A percentile compares a stretch with the other conserved stretches of the same genome.
phyloP scores from a whole-genome alignment of 1,284 basidiomycete genomes.

The Megacollybia platyphylla region DNA sequence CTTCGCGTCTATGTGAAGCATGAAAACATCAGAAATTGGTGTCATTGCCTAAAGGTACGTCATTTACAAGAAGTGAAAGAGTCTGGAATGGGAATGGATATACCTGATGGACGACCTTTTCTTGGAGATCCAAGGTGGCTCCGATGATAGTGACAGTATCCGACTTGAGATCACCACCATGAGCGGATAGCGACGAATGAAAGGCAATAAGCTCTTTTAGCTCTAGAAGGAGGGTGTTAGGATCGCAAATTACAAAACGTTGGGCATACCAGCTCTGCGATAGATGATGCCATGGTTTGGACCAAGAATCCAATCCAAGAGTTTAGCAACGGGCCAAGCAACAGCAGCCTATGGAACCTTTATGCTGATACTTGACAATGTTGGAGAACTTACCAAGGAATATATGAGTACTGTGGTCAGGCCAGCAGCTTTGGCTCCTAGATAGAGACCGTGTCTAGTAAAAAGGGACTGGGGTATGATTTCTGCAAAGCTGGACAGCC shows the following conservation, averaged over 20 bases:
- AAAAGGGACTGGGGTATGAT: conserved; percentile 88
- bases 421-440: conserved; percentile 85
- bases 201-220: conserved; percentile 66
- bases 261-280: conserved; percentile 19
- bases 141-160: conserved; percentile 72
- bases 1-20: conserved; percentile 71
- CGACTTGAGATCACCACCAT: conserved; percentile 58
- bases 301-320: conserved; percentile 55
- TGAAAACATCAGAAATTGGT: conserved; percentile 67
- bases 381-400: conserved; percentile 35
- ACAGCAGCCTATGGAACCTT: conserved; percentile 43
- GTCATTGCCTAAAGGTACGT: conserved; percentile 48
- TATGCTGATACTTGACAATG: neutral
- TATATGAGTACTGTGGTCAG: conserved; percentile 64
- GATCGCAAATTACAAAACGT: neutral
- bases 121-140: conserved; percentile 59
- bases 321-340: conserved; percentile 72
- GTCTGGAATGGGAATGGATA: neutral
- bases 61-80: conserved; percentile 13
- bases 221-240: conserved; percentile 20
- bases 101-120: conserved; percentile 1
- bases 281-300: conserved; percentile 53
- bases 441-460: conserved; percentile 83
- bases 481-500: conserved; percentile 58
- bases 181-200: conserved; percentile 43